Evolutionary conservation across 1,139 yeast species (phyloP).

Genomic region (Taphrina betulina): DNA sequence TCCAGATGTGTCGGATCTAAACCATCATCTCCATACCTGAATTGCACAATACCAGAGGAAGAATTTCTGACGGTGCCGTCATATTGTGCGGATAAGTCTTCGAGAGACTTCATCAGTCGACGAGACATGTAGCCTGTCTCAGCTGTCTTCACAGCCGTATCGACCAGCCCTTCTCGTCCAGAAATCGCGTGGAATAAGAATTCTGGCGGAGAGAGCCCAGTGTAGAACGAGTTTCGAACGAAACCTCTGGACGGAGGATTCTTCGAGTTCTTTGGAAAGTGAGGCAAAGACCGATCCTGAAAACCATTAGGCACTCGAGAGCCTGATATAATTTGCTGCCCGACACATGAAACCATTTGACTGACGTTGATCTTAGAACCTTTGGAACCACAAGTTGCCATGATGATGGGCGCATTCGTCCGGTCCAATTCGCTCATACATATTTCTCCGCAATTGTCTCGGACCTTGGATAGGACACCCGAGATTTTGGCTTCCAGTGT

Average conservation of each 20-base stretch:
- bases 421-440: conserved; percentile 89
- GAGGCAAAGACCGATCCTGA: conserved; percentile 97
- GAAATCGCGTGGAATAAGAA: conserved; percentile 98
- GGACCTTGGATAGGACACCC: conserved; percentile 89
- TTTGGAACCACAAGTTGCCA: conserved; percentile 99
- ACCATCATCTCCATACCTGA: conserved; percentile 98
- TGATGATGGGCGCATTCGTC: conserved; percentile 91
- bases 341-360: conserved; percentile 99
- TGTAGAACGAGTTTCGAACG: conserved; percentile 89
- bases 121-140: conserved; percentile 99
- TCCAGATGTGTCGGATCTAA: conserved; percentile 98
- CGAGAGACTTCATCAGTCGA: conserved; percentile 95
- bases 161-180: conserved; percentile 99
- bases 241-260: conserved; percentile 98
- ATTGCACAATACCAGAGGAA: conserved; percentile 93
- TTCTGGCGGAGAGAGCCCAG: conserved; percentile 95
- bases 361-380: conserved; percentile 97
- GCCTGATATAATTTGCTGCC: conserved; percentile 98
- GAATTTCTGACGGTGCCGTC: conserved; percentile 95
- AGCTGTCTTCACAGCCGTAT: conserved; percentile 98
- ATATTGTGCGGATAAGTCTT: conserved; percentile 90
- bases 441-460: conserved; percentile 98
- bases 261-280: conserved; percentile 90
- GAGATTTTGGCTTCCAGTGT: conserved; percentile 97
- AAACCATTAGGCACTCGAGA: conserved; percentile 99